These are phyloP conservation scores for Thalia dealbata DNA, from an alignment of 176 grass and related monocot genomes.

Conservation along the genomic window DNA sequence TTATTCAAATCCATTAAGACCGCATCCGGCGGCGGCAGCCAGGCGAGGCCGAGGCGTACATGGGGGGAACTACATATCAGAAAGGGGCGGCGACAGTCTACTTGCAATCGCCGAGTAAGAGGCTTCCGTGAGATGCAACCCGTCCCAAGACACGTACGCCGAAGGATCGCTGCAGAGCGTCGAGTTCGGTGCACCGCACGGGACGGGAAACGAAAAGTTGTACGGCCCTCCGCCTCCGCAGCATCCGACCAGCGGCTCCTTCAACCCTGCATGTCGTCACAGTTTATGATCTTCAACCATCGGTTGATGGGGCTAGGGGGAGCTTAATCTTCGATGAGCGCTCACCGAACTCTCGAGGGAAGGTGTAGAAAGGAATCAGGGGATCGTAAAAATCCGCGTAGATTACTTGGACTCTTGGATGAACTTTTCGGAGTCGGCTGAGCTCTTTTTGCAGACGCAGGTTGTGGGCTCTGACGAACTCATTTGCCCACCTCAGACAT, in stretches of 20 bases:
- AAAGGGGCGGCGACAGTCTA: background rate
- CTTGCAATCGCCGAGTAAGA: background rate
- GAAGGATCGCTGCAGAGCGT: background rate
- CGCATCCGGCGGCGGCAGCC: too few species aligned
- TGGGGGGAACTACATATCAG: too few species aligned
- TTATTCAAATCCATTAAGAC: too few species aligned
- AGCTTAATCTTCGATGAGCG: too few species aligned
- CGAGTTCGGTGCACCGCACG: background rate
- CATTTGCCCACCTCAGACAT: background rate
- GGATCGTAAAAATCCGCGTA: conserved; percentile 3
- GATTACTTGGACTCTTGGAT: background rate
- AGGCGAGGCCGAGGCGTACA: too few species aligned
- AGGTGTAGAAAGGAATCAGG: background rate
- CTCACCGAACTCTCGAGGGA: background rate
- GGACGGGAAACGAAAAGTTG: background rate
- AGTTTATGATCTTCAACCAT: too few species aligned
- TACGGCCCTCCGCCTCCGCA: background rate
- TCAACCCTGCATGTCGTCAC: background rate
- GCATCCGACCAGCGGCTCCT: background rate
- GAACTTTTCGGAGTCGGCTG: background rate
- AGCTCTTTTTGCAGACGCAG: background rate
- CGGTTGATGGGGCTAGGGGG: too few species aligned
- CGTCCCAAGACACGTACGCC: background rate
- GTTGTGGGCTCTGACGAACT: background rate
- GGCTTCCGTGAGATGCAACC: conserved; percentile 2